phyloP scores from a whole-genome alignment of 257 asterid species.

The Knoxia roxburghii region DNA sequence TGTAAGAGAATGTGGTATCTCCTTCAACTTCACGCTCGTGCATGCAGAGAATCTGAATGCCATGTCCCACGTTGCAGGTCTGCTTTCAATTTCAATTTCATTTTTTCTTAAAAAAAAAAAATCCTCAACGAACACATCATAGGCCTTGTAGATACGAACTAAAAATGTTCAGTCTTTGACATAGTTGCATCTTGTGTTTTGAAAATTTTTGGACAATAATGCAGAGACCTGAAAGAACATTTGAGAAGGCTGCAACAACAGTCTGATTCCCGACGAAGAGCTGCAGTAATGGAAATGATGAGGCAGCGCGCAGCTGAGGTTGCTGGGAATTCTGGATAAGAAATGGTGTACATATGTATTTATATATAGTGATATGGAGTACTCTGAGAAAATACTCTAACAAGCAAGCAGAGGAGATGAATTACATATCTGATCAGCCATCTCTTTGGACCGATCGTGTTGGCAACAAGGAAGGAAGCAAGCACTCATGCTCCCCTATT shows the following conservation, averaged over 20 bases:
- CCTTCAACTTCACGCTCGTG: conserved; percentile 95
- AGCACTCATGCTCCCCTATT: conserved; percentile 3
- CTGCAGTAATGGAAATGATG: conserved; percentile 97
- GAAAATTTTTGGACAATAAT: conserved; percentile 1
- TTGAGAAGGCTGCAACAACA: conserved; percentile 78
- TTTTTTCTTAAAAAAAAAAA: neutral
- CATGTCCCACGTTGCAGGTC: conserved; percentile 98
- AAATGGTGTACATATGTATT: conserved; percentile 31
- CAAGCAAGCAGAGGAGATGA: conserved; percentile 1
- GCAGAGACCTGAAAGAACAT: conserved; percentile 82
- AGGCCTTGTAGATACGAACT: neutral
- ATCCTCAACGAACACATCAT: too few relatives aligned
- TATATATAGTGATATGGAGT: conserved; percentile 6
- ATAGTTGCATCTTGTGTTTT: neutral
- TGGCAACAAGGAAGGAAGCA: conserved; percentile 13
- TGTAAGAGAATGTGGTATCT: conserved; percentile 99
- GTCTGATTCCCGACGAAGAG: conserved; percentile 90
- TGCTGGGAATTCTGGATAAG: conserved; percentile 50
- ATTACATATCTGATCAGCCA: conserved; percentile 22
- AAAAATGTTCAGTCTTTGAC: neutral
- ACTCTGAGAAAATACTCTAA: conserved; percentile 2
- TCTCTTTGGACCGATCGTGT: conserved; percentile 11
- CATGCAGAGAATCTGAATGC: conserved; percentile 90
- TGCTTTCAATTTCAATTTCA: conserved; percentile 12
- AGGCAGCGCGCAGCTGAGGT: conserved; percentile 95